Base-by-base conservation (phyloP, 768 basidiomycete species). In the Russula abietina region DNA sequence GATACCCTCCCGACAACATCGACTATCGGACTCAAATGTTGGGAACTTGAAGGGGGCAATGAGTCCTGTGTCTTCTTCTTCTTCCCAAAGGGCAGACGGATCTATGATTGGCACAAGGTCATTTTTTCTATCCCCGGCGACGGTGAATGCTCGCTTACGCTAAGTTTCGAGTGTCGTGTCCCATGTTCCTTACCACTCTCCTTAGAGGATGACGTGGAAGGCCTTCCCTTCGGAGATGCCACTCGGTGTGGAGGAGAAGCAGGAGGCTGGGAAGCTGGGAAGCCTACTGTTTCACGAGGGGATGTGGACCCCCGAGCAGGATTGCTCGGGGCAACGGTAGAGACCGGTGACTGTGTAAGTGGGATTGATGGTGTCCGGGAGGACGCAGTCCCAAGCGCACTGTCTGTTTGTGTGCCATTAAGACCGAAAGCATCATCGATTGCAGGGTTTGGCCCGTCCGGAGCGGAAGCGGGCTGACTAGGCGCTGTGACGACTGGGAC, bases 31-130 rank as follows among this genome's bases (percentile, higher is more conserved):
- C 75, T 52, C 75, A 74, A 36, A 46, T 64, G 69, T 28, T 69
- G 69, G 10, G 75, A 65, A 5, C 75, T 67, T 43, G 77, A 74
- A 3, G 76, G 68, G 41, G 77, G 75, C 61, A 81, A 73, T 49
- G 81, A 73, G 17, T 80, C 77, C 50, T 85, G 80, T 51, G 83
- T 78, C 68, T 84, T 87, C 79, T 88, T 90, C 75, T 81, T 88
- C 75, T 80, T 85, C 39, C 85, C 84, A 69, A 93, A 93, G 0
- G 89, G 89, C 62, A 93, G 73, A 58, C 88, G 90, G 66, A 93
- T 81, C 90, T 53, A 87, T 65, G 46, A 58, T 68, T 39, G 32
- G 55, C 65, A 55, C 22, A 69, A 45, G 53, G 59, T 67, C 39
- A 62, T 59, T 28, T 28, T 52, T 38, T 63, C 38, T 59, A 49